Base-by-base conservation (phyloP, 805 yeast genomes). In the Suhomyces tanzawaensis region DNA sequence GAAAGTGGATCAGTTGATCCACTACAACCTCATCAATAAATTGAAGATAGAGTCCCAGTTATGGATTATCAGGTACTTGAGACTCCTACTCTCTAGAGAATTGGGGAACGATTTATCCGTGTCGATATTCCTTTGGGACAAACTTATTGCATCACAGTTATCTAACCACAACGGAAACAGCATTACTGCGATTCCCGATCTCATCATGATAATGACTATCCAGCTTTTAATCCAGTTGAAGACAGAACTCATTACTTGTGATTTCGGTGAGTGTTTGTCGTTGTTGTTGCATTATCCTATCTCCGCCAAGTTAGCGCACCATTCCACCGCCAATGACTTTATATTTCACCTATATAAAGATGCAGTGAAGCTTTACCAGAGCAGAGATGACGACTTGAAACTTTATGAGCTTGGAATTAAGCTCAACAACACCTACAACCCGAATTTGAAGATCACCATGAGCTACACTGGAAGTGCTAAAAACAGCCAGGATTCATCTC, bases 41-140 rank as follows among this genome's bases (percentile, higher is more conserved):
- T 58, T 74, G 26, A 62, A 64, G 40, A 53, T 75, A 4, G 81
- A 75, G 41, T 65, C 77, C 2, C 74, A 75, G 36, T 61, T 77
- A 29, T 77, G 81, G 81, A 60, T 75, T 18, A 71, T 77, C n/a
- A 50, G 82, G 30, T 77, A 71, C 53, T 64, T 72, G 19, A 53
- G 81, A 18, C 55, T 77, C 24, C 43, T 76, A 3, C 55, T 75
- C 13, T 57, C 69, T 5, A 54, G 82, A 36, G 82, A 77, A 45
- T 51, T 77, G 19, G 79, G 77, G 1, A 45, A 56, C 35, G 58
- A 65, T 19, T 43, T 64, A 34, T 56, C 57, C 17, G 48, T 55
- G 14, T 54, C 69, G 0, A 55, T 68, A 16, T 48, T 57, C 18
- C 49, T 73, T 15, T 77, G 81, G 81, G 81, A 77, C 49, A 71